These are phyloP conservation scores for Mortierella sp. DNA, from an alignment of 371 early-diverging fungal genomes.

Conservation along the genomic window DNA sequence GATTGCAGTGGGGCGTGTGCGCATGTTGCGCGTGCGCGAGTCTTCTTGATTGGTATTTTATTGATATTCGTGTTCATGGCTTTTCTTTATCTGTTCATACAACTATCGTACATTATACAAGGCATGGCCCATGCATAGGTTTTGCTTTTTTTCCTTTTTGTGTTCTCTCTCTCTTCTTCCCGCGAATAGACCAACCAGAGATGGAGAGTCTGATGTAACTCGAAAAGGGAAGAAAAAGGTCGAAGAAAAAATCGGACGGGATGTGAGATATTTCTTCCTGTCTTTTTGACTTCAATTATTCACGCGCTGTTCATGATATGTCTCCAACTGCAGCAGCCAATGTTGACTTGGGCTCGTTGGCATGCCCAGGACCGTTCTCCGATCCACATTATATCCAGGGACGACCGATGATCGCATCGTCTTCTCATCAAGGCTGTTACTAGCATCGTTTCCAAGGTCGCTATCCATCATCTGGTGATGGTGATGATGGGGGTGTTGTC, in stretches of 20 bases:
- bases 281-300: slow-evolving; percentile 17
- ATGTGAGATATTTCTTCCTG: neutral
- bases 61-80: neutral
- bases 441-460: neutral
- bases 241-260: slow-evolving; percentile 3
- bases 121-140: slow-evolving; percentile 7
- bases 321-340: slow-evolving; percentile 49
- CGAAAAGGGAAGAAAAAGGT: neutral
- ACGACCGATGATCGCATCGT: slow-evolving; percentile 2
- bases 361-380: slow-evolving; percentile 23
- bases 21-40: neutral
- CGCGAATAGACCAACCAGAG: neutral
- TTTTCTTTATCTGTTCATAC: slow-evolving; percentile 15
- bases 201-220: too few species aligned
- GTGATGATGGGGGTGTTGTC: slow-evolving; percentile 12
- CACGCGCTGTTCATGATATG: slow-evolving; percentile 33
- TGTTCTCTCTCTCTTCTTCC: slow-evolving; percentile 2
- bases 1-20: neutral
- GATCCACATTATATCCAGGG: neutral
- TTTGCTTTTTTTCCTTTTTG: neutral
- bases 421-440: slow-evolving; percentile 15
- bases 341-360: slow-evolving; percentile 43
- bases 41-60: slow-evolving; percentile 2
- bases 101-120: slow-evolving; percentile 17
- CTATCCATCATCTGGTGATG: slow-evolving; percentile 9